Evolutionary conservation across 2,329 filamentous ascomycete genomes (phyloP).

Genomic region (Aspergillus sp.): DNA sequence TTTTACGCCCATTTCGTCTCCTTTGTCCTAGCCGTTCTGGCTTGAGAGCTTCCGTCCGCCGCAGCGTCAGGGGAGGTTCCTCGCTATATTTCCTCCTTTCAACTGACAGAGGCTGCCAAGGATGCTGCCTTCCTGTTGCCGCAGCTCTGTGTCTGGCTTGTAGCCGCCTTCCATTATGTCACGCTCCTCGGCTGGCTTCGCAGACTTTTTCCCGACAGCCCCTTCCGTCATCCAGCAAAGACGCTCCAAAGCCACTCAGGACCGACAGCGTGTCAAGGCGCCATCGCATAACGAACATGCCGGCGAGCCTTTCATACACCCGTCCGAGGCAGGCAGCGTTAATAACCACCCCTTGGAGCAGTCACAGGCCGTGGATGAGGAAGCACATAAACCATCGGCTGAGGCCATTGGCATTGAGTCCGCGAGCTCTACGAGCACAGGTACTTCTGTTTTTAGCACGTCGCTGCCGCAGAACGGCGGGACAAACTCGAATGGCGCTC

Average conservation of each 20-base stretch:
- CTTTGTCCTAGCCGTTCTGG: conserved; percentile 4
- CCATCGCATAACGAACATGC: conserved; percentile 14
- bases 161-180: conserved; percentile 56
- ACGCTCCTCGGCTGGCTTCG: conserved; percentile 72
- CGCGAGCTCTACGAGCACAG: conserved; percentile 61
- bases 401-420: conserved; percentile 58
- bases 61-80: conserved; percentile 10
- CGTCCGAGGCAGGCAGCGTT: conserved; percentile 5
- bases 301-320: conserved; percentile 7
- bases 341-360: conserved; percentile 8
- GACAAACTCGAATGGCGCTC: conserved; percentile 47
- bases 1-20: background rate
- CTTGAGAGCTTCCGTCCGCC: too few species aligned
- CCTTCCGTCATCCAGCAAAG: conserved; percentile 52
- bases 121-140: conserved; percentile 31
- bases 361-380: conserved; percentile 7
- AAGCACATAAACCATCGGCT: conserved; percentile 9
- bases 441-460: conserved; percentile 62
- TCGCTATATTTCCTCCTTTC: conserved; percentile 15
- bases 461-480: conserved; percentile 43
- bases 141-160: conserved; percentile 26
- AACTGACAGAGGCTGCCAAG: conserved; percentile 18
- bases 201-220: conserved; percentile 75
- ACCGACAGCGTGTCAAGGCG: conserved; percentile 52
- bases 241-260: conserved; percentile 42